These are phyloP conservation scores for Cantharellus cinnabarinus DNA, from an alignment of 768 basidiomycete species.

Conservation along the genomic window DNA sequence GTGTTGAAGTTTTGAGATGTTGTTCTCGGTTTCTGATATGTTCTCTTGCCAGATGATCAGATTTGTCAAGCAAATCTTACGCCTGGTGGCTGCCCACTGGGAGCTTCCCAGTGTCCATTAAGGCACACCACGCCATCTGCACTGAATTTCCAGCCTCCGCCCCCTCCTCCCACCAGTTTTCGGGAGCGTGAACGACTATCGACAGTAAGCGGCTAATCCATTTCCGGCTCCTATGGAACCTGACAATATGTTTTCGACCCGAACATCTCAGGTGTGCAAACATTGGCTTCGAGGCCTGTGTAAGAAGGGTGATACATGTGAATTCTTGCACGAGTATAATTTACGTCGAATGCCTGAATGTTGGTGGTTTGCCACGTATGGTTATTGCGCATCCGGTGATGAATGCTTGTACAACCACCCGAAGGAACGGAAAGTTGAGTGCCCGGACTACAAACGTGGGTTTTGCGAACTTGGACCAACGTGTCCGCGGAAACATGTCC, in stretches of 20 bases:
- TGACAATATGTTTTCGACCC: not conserved
- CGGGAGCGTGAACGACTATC: slow-evolving; percentile 19
- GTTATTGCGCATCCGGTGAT: slow-evolving; percentile 91
- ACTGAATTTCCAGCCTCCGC: slow-evolving; percentile 77
- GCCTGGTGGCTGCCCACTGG: slow-evolving; percentile 71
- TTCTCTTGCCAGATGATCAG: slow-evolving; percentile 49
- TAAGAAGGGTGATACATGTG: slow-evolving; percentile 95
- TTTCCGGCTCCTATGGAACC: not conserved
- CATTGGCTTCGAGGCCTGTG: slow-evolving; percentile 96
- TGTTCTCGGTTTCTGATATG: not conserved
- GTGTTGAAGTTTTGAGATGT: not conserved
- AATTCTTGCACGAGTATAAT: slow-evolving; percentile 98
- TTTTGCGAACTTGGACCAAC: slow-evolving; percentile 83
- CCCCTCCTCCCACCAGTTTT: slow-evolving; percentile 57
- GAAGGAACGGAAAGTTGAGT: slow-evolving; percentile 77
- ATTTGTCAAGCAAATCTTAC: slow-evolving; percentile 76
- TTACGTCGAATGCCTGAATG: slow-evolving; percentile 96
- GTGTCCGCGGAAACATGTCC: slow-evolving; percentile 83
- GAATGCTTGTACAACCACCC: slow-evolving; percentile 95
- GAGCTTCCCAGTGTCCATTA: slow-evolving; percentile 77
- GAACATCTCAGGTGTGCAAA: slow-evolving; percentile 79
- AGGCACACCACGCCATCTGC: slow-evolving; percentile 79
- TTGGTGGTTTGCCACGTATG: slow-evolving; percentile 97
- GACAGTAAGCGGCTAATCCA: slow-evolving; percentile 6
- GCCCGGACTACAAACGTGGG: slow-evolving; percentile 87